phyloP scores from a whole-genome alignment of 768 basidiomycete species.

The Mycena alexandri region DNA sequence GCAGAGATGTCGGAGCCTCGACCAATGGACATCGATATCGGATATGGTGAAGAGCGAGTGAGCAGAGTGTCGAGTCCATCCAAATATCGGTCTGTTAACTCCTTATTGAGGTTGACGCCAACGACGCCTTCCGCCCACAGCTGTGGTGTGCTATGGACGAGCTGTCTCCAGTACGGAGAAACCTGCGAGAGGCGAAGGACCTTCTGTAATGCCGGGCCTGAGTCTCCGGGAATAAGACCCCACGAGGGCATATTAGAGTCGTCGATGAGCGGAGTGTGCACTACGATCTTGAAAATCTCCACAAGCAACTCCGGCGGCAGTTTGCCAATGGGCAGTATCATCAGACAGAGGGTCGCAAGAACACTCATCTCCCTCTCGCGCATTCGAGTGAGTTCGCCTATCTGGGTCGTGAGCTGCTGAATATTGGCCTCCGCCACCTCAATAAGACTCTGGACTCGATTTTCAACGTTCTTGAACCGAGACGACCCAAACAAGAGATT shows the following conservation, averaged over 20 bases:
- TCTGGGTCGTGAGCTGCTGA: constrained; percentile 1
- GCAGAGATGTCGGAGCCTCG: too few relatives aligned
- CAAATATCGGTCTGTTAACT: neutral
- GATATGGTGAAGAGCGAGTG: neutral
- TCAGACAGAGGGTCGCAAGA: neutral
- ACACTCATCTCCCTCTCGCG: neutral
- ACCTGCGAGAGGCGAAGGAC: constrained; percentile 16
- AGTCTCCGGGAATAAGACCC: neutral
- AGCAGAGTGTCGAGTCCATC: neutral
- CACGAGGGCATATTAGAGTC: neutral
- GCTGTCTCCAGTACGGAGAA: constrained; percentile 19
- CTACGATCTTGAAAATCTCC: constrained; percentile 10
- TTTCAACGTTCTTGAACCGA: neutral
- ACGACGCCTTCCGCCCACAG: constrained; percentile 16
- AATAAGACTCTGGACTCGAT: constrained; percentile 1
- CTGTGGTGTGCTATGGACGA: constrained; percentile 5
- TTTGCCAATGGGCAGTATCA: constrained; percentile 2
- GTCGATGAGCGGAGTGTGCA: neutral
- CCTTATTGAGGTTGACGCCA: neutral
- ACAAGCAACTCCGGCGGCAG: constrained; percentile 10
- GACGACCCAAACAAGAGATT: neutral
- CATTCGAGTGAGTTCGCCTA: neutral
- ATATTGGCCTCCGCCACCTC: constrained; percentile 14
- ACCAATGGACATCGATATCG: neutral
- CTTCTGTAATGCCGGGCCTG: neutral